Evolutionary conservation across 2,329 filamentous ascomycete species (phyloP), one percentile per base, ranked within the genome.

Genomic region (Lecanoromycetidae sp.): DNA sequence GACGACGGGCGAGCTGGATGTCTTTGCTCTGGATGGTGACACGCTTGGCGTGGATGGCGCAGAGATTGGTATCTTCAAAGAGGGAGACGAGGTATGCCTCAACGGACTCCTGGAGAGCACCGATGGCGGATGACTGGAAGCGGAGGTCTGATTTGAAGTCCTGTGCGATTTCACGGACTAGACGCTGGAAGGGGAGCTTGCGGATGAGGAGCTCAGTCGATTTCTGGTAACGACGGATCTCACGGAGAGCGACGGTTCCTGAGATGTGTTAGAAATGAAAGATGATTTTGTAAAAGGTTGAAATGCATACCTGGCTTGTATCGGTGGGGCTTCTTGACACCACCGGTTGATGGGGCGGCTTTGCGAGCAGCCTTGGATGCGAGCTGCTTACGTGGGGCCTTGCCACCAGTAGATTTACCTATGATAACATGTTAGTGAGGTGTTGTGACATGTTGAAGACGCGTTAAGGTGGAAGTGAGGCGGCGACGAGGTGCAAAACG

Each of bases 361-460:
- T 98, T 98, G 76, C 91, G 88, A 64, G 91, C 90, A 59, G 90
- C 91, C 85, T 95, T 95, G 77, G 88, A 94, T 62, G 90, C 90
- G 65, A 96, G 87, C 80, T 95, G 88, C 86, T 98, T 98, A 72
- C 77, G 76, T 59, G 77, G 77, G 63, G 77, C 77, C 71, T 82
- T 82, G 74, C 77, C 77, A 79, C 77, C 77, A 67, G 77, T 80
- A 66, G 76, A 79, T 73, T 94, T 83, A 69, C 79, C 77, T 79
- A 62, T 67, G 38, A 49, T 56, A 49, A 52, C 22, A 45, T 55
- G 55, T 60, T 54, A 62, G 60, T 56, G 41, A 56, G 48, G 48
- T 36, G 52, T 26, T 33, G 20, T 15, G n/a, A 27, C 38, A 26
- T 32, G 29, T 29, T 51, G 20, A 25, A 4, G 36, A 48, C 44